Base-by-base conservation (phyloP, 1,139 yeast species). In the Diutina mesorugosa region DNA sequence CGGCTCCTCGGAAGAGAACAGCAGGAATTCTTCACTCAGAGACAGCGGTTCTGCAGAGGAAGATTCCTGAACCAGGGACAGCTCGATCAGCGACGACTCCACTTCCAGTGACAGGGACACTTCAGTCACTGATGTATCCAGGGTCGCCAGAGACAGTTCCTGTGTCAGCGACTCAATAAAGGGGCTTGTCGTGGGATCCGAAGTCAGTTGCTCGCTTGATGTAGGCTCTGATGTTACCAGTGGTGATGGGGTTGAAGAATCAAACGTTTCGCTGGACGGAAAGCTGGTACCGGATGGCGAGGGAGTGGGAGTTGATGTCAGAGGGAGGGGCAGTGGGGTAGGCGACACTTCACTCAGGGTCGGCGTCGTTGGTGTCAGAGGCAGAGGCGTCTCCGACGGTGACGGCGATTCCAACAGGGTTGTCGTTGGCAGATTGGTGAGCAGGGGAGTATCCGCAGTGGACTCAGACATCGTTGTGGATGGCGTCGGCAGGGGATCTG, bases 191-290 rank as follows among this genome's bases (percentile, higher is more conserved):
- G 59, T 47, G 10, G 57, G 21, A 9, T 18, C 18, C 26, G 55
- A 35, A 4, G 55, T 18, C 41, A 35, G 41, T 35, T 35, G 14
- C 10, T 35, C 41, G 16, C 56, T 48, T n/a, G 59, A 55, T 16
- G 38, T 30, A 6, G 59, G 28, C n/a, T 55, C 32, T 56, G 54
- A 29, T 54, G 32, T 52, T 28, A 55, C 48, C n/a, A 55, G 32
- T 7, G 58, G 45, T 14, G 63, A 30, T 9, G 63, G 58, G 29
- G 61, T 57, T 4, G 64, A 52, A 5, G 65, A 59, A 5, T 56
- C 32, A n/a, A 63, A 59, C 28, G 59, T 56, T 47, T 48, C 58
- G 3, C 61, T 58, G 16, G 60, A 56, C 28, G 60, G 55, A 29
- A 59, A 58, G 26, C 57, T 47, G 45, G 47, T 29, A 28, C 58